These are phyloP conservation scores for Salix viminalis DNA, from an alignment of 345 rosid genomes.

Conservation along the genomic window DNA sequence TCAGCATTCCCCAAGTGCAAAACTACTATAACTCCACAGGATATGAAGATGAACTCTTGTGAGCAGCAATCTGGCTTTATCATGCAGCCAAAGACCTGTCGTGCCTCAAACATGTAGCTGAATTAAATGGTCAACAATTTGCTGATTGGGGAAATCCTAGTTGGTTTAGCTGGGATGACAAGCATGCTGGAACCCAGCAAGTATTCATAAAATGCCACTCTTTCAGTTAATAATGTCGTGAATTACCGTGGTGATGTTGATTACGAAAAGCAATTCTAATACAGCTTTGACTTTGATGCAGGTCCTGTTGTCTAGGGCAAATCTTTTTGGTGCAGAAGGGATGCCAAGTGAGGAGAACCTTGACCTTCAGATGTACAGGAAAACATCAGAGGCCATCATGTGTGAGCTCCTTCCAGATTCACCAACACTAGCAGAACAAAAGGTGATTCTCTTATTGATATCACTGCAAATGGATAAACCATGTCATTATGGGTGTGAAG, in stretches of 20 bases:
- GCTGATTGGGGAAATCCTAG: constrained; percentile 22
- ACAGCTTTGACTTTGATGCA: background rate
- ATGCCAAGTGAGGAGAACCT: constrained; percentile 10
- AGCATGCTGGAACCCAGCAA: constrained; percentile 27
- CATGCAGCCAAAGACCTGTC: constrained; percentile 16
- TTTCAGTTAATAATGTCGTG: too few species aligned
- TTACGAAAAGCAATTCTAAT: background rate
- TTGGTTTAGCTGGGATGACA: constrained; percentile 35
- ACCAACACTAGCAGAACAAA: constrained; percentile 25
- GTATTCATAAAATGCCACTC: background rate
- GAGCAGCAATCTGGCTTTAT: constrained; percentile 30
- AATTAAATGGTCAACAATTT: constrained; percentile 11
- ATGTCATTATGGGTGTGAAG: too few species aligned
- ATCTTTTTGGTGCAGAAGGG: constrained; percentile 13
- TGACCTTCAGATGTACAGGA: constrained; percentile 22
- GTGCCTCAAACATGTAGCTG: constrained; percentile 16
- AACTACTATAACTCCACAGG: constrained; percentile 23
- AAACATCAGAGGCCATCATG: constrained; percentile 20
- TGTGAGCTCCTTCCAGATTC: constrained; percentile 28
- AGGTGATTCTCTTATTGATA: background rate
- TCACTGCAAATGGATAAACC: background rate
- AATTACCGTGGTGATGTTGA: too few species aligned
- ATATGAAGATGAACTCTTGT: constrained; percentile 26
- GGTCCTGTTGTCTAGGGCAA: constrained; percentile 21
- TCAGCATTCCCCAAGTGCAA: constrained; percentile 17